These are phyloP conservation scores for Hypomyces rosellus DNA, from an alignment of 2,329 filamentous ascomycete species.

Conservation along the genomic window DNA sequence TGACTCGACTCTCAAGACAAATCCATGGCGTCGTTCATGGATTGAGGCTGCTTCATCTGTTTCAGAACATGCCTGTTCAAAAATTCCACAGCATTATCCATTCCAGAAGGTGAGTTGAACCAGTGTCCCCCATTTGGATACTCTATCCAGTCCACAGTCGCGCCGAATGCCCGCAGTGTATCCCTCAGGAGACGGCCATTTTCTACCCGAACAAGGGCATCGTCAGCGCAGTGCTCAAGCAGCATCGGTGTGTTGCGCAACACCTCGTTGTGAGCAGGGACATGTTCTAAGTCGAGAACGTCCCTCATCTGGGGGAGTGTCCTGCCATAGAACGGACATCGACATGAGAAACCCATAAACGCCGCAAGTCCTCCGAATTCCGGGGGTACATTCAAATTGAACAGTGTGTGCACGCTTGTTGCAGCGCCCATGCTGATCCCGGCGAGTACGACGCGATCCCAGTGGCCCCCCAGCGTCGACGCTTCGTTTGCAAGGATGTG, in stretches of 20 bases:
- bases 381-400: constrained; percentile 26
- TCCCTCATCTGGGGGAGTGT: constrained; percentile 25
- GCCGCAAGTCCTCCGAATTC: constrained; percentile 19
- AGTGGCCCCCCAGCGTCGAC: constrained; percentile 27
- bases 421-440: constrained; percentile 43
- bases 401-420: constrained; percentile 31
- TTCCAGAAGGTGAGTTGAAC: constrained; percentile 36
- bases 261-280: constrained; percentile 21
- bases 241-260: constrained; percentile 38
- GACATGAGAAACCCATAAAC: constrained; percentile 33
- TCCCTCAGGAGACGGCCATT: constrained; percentile 31
- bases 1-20: no score
- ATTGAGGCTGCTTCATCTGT: no score
- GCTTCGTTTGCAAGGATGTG: constrained; percentile 31
- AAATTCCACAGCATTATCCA: constrained; percentile 35
- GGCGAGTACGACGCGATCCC: constrained; percentile 35
- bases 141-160: constrained; percentile 33
- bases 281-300: constrained; percentile 23
- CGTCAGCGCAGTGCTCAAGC: constrained; percentile 39
- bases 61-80: constrained; percentile 14
- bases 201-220: constrained; percentile 33
- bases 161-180: constrained; percentile 30
- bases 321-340: constrained; percentile 30
- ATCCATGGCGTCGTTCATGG: no score
- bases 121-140: constrained; percentile 39